These are phyloP conservation scores for Cercospora sp. DNA, from an alignment of 2,329 filamentous ascomycete genomes.

Conservation along the genomic window DNA sequence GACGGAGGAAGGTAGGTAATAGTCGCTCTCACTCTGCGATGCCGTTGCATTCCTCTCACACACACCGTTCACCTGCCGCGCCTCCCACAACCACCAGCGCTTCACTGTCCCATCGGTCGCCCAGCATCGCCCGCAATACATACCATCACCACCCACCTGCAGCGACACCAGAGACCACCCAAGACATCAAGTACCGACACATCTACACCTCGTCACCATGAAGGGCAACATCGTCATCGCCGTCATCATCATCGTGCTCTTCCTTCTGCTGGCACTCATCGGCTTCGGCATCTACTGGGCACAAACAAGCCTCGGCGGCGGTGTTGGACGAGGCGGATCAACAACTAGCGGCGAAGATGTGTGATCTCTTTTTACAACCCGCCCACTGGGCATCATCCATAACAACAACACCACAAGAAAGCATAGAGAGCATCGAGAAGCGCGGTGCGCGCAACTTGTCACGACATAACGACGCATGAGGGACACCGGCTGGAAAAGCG, in stretches of 20 bases:
- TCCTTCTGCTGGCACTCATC: slow-evolving; percentile 52
- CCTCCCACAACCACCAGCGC: not conserved
- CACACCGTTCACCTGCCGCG: not conserved
- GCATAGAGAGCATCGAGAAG: not conserved
- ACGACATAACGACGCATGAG: slow-evolving; percentile 7
- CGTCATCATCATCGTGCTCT: slow-evolving; percentile 55
- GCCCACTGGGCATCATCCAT: not conserved
- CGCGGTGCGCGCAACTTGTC: not conserved
- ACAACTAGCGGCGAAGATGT: slow-evolving; percentile 36
- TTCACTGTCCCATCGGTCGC: not conserved
- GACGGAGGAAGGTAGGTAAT: not conserved
- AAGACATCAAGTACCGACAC: not conserved
- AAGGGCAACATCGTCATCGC: slow-evolving; percentile 55
- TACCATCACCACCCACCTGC: not conserved
- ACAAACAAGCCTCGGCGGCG: slow-evolving; percentile 41
- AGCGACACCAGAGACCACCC: not conserved
- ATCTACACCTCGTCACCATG: slow-evolving; percentile 39
- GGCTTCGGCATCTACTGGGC: slow-evolving; percentile 53
- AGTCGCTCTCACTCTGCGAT: not conserved
- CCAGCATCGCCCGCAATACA: not conserved
- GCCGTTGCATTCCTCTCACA: not conserved
- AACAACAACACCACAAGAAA: not conserved
- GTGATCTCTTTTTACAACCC: slow-evolving; percentile 16
- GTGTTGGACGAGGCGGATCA: slow-evolving; percentile 29
- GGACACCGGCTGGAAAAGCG: not conserved